Base-by-base conservation (phyloP, 441 rosid genomes). In the Capsella rubella region DNA sequence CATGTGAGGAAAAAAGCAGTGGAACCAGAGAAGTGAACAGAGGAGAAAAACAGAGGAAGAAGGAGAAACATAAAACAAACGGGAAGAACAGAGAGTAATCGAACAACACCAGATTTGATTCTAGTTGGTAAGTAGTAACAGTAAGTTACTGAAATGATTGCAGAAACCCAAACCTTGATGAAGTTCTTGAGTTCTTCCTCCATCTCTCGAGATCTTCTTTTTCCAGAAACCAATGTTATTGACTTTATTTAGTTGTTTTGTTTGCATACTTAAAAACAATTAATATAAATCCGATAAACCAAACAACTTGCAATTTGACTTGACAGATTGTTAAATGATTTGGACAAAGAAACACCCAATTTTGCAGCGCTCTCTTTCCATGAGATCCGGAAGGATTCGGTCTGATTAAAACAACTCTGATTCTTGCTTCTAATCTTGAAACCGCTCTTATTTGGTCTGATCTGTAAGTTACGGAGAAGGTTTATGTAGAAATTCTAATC, bases 71-170 rank as follows among this genome's bases (percentile, higher is more conserved):
- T 68, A 81, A 7, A n/a, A 57, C 43, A 32, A 8, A 84, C 25
- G 0, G 96, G 95, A 34, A 85, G 75, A 71, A 89, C 64, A 35
- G 89, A 79, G 59, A 90, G 51, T 18, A 89, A 80, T 65, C 96
- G 68, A 10, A 52, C 76, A 1, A 5, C 85, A 10, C 63, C 63
- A 58, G 63, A 86, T 51, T 67, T 76, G 0, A 89, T 14, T 73
- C 10, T 80, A 0, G 84, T 64, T 28, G 89, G 18, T 60, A 83
- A 9, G 61, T 60, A 86, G 69, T 86, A 86, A 64, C 86, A 87
- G n/a, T 85, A 92, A 13, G 68, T 58, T 6, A 82, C 46, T 51
- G 84, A 72, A 39, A 80, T 52, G 31, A 53, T 6, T 50, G 82
- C 86, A 28, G 64, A 53, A 35, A 67, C 45, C 89, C 90, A 88